These are phyloP conservation scores for Ogataea paradorogensis DNA, from an alignment of 805 yeast species.

Conservation along the genomic window DNA sequence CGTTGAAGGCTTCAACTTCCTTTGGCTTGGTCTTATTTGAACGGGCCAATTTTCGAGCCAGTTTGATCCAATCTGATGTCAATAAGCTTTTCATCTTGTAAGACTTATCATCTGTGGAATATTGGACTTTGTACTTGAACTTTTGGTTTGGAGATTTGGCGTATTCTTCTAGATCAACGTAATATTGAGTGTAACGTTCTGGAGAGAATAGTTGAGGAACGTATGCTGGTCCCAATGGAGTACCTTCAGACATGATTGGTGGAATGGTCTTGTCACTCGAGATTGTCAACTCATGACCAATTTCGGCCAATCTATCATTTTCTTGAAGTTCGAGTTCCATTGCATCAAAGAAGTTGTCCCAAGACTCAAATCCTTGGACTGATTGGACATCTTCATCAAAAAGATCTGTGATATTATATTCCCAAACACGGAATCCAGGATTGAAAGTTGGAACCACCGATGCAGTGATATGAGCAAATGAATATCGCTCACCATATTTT, in stretches of 20 bases:
- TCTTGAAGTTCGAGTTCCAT: slow-evolving; percentile 39
- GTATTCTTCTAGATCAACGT: slow-evolving; percentile 49
- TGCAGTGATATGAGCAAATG: slow-evolving; percentile 66
- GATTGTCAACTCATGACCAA: slow-evolving; percentile 11
- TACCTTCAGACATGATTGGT: slow-evolving; percentile 50
- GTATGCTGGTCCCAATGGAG: slow-evolving; percentile 74
- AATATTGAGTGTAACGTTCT: slow-evolving; percentile 68
- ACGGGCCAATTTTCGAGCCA: slow-evolving; percentile 52
- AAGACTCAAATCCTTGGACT: slow-evolving; percentile 38
- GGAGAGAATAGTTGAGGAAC: slow-evolving; percentile 71
- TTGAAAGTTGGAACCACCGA: slow-evolving; percentile 83
- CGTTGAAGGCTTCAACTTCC: slow-evolving; percentile 3
- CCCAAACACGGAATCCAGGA: slow-evolving; percentile 84
- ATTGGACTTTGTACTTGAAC: slow-evolving; percentile 63
- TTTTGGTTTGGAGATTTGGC: slow-evolving; percentile 40
- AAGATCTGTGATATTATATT: slow-evolving; percentile 67
- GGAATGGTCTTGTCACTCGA: slow-evolving; percentile 59
- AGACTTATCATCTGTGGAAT: slow-evolving; percentile 61
- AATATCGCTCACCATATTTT: slow-evolving; percentile 51
- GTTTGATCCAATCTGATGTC: slow-evolving; percentile 59
- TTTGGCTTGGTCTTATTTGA: slow-evolving; percentile 15
- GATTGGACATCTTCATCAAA: slow-evolving; percentile 15
- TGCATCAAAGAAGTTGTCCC: slow-evolving; percentile 57
- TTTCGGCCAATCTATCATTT: slow-evolving; percentile 28
- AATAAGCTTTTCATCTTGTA: slow-evolving; percentile 52